Percentiles rank a stretch among this genome's conserved stretches.
Conservation (phyloP, 352 stramenopile genomes). For the Aphanomyces euteiches region DNA sequence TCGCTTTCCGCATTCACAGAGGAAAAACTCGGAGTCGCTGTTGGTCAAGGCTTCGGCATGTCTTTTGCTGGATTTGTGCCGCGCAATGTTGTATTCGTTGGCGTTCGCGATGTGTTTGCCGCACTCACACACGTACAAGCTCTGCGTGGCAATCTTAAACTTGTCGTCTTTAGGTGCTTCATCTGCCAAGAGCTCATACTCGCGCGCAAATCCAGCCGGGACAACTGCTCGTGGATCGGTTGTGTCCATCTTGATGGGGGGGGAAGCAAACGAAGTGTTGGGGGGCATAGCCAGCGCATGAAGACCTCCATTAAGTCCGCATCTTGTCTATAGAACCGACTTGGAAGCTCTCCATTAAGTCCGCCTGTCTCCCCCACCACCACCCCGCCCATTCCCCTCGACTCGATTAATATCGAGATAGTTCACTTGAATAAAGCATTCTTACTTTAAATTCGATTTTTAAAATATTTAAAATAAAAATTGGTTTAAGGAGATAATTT, state of each 20-base stretch:
- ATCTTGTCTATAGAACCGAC: background rate
- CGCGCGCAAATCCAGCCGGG: conserved; percentile 1
- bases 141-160: conserved; percentile 24
- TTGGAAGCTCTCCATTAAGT: no score
- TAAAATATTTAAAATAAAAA: no score
- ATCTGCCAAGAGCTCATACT: conserved; percentile 25
- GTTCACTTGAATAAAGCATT: no score
- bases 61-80: conserved; percentile 28
- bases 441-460: no score
- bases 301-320: background rate
- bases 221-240: background rate
- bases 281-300: background rate
- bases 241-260: conserved; percentile 7
- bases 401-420: no score
- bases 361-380: no score
- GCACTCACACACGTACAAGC: conserved; percentile 27
- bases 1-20: conserved; percentile 29
- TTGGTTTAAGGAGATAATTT: no score
- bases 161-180: conserved; percentile 8
- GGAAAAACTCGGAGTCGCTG: conserved; percentile 29
- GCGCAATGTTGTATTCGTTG: conserved; percentile 32
- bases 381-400: no score
- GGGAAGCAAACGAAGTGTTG: background rate
- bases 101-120: conserved; percentile 30
- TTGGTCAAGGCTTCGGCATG: conserved; percentile 28